Evolutionary conservation across 257 asterid genomes (phyloP).

Genomic region (Plectranthus barbatus): DNA sequence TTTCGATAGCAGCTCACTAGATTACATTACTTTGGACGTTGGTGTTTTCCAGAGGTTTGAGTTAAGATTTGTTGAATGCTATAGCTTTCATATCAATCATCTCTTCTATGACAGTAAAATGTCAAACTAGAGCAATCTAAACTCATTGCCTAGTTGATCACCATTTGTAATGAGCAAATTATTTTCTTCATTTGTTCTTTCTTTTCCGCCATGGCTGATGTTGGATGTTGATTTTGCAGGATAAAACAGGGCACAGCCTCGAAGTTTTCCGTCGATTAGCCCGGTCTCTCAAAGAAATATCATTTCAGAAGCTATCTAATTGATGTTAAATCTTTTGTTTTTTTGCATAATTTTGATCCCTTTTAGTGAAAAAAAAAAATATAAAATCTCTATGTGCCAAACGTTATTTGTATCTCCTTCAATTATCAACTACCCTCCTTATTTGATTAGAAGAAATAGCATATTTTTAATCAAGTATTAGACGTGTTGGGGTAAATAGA

Average conservation of each 20-base stretch:
- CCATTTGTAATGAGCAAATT: neutral
- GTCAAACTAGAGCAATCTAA: neutral
- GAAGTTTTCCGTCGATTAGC: constrained; percentile 58
- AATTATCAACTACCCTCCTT: neutral
- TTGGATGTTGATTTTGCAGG: constrained; percentile 37
- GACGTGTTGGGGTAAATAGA: too few species aligned
- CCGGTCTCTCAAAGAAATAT: constrained; percentile 62
- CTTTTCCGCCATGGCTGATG: neutral
- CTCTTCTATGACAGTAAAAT: neutral
- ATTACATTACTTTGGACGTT: neutral
- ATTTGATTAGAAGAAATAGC: too few species aligned
- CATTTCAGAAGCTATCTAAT: constrained; percentile 43
- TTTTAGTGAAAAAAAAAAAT: too few species aligned
- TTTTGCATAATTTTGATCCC: neutral
- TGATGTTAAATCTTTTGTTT: constrained; percentile 12
- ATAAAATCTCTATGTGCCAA: neutral
- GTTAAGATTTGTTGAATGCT: neutral
- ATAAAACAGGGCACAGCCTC: constrained; percentile 67
- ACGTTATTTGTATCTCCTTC: neutral
- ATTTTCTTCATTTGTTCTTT: neutral
- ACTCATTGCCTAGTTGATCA: neutral
- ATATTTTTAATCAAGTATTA: too few species aligned
- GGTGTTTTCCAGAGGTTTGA: too few species aligned
- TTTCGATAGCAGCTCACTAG: too few species aligned
- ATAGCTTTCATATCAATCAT: neutral